A percentile compares a stretch with the other conserved stretches of the same genome.
Conservation (phyloP, 495 filamentous ascomycete genomes). For the Amniculicola lignicola region DNA sequence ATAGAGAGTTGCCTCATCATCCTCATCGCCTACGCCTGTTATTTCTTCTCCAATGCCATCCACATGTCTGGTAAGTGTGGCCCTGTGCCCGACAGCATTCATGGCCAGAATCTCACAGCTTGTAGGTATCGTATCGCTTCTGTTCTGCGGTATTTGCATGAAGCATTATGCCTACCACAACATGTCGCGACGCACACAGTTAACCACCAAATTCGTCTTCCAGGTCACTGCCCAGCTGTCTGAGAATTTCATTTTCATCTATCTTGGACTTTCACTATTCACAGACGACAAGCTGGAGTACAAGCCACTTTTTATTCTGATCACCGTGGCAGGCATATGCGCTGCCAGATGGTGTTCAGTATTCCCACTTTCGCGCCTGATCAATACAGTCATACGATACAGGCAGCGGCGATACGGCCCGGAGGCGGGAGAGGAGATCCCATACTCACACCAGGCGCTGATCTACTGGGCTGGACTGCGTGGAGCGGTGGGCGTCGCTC, state of each 20-base stretch:
- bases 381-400: slow-evolving; percentile 93
- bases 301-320: slow-evolving; percentile 92
- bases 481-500: slow-evolving; percentile 91
- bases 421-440: slow-evolving; percentile 84
- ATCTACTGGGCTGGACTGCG: slow-evolving; percentile 97
- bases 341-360: slow-evolving; percentile 87
- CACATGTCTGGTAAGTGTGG: slow-evolving; percentile 79
- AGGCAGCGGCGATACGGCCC: slow-evolving; percentile 74
- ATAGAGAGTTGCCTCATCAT: slow-evolving; percentile 95
- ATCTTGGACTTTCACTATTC: slow-evolving; percentile 89
- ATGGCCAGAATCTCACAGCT: slow-evolving; percentile 2
- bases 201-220: slow-evolving; percentile 98
- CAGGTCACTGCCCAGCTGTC: slow-evolving; percentile 90
- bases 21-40: slow-evolving; percentile 89
- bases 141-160: slow-evolving; percentile 96
- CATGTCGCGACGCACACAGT: slow-evolving; percentile 95
- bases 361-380: slow-evolving; percentile 82
- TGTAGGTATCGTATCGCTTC: slow-evolving; percentile 87
- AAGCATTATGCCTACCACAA: slow-evolving; percentile 99
- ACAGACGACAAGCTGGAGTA: slow-evolving; percentile 83
- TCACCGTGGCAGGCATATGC: slow-evolving; percentile 88
- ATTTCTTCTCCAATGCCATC: slow-evolving; percentile 94
- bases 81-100: neutral
- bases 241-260: slow-evolving; percentile 99
- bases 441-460: slow-evolving; percentile 92